Base-by-base conservation (phyloP, 2,329 filamentous ascomycete species). In the Alternaria conjuncta region DNA sequence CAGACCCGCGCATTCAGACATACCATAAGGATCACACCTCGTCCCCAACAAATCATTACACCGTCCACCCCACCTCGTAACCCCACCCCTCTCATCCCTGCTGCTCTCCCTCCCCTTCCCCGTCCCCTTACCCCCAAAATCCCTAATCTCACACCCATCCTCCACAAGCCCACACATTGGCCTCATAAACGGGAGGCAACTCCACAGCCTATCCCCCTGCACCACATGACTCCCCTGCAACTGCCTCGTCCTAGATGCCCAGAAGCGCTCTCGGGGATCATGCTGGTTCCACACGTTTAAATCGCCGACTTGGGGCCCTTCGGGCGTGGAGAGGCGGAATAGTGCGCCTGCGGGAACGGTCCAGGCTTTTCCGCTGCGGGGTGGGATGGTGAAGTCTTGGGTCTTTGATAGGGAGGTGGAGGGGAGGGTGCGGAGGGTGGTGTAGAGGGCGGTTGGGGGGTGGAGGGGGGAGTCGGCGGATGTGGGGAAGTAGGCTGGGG, bases 41-140 rank as follows among this genome's bases (percentile, higher is more conserved):
- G 92, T 96, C 36, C 92, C 93, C 5, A 96, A 82, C 21, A 96
- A 82, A 80, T 96, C 93, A 82, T 96, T 92, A 41, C 81, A 92
- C 85, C 61, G 88, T 80, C 54, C 92, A 84, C 71, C 92, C 89
- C 73, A 89, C 85, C 74, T 86, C 82, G 75, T 92, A 10, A 71
- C 32, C 0, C 64, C 70, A 0, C 76, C 76, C 86, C 50, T 82
- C 76, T 60, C 87, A 74, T 90, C 79, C 11, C 67, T 78, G 62
- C 54, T 78, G 70, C 78, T 18, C 75, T 79, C 77, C 69, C 68
- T 64, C 5, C 71, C 77, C 68, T 75, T 79, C 67, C 75, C 76
- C 2, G 6, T 46, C 1, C 54, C 36, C 25, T 30, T 28, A 2
- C 43, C 51, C 21, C 6, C 28, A 71, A 75, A 77, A 76, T 78